Conservation (phyloP, 2,329 filamentous ascomycete species). For the Kalmusia sp. region DNA sequence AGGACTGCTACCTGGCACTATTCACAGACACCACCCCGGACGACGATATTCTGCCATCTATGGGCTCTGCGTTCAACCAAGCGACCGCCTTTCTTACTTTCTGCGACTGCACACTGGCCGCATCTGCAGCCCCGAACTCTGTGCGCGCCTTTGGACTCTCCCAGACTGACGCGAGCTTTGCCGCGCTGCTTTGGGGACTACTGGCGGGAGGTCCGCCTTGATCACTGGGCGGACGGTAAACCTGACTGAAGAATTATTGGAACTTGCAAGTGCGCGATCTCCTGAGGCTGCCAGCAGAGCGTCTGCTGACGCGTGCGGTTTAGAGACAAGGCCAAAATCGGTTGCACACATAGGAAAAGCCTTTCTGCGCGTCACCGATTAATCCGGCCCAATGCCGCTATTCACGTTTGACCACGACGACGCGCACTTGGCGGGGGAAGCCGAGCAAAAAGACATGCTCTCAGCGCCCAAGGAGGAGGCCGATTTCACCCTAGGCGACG, state of each 20-base stretch:
- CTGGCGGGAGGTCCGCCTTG: constrained; percentile 59
- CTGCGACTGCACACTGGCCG: constrained; percentile 42
- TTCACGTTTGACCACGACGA: constrained; percentile 46
- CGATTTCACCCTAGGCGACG: constrained; percentile 22
- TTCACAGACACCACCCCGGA: constrained; percentile 25
- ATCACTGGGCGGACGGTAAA: constrained; percentile 59
- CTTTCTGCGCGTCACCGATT: constrained; percentile 16
- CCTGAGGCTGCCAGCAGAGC: constrained; percentile 17
- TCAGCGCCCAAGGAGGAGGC: constrained; percentile 17
- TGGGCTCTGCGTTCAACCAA: constrained; percentile 52
- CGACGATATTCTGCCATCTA: constrained; percentile 45
- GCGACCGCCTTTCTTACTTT: constrained; percentile 38
- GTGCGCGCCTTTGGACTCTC: constrained; percentile 46
- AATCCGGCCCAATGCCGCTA: constrained; percentile 34
- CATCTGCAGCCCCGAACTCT: constrained; percentile 41
- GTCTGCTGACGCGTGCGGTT: constrained; percentile 31
- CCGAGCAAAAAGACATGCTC: constrained; percentile 14
- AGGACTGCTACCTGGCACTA: constrained; percentile 41
- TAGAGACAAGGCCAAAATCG: constrained; percentile 26
- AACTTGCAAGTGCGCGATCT: constrained; percentile 33
- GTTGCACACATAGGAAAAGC: constrained; percentile 11
- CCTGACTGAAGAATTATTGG: constrained; percentile 22
- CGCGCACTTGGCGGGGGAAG: constrained; percentile 27
- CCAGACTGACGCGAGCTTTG: constrained; percentile 55
- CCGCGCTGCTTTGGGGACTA: constrained; percentile 56